A percentile compares a stretch with the other conserved stretches of the same genome.
Conservation (phyloP, 2,329 filamentous ascomycete species). For the Fusarium odoratissimum region DNA sequence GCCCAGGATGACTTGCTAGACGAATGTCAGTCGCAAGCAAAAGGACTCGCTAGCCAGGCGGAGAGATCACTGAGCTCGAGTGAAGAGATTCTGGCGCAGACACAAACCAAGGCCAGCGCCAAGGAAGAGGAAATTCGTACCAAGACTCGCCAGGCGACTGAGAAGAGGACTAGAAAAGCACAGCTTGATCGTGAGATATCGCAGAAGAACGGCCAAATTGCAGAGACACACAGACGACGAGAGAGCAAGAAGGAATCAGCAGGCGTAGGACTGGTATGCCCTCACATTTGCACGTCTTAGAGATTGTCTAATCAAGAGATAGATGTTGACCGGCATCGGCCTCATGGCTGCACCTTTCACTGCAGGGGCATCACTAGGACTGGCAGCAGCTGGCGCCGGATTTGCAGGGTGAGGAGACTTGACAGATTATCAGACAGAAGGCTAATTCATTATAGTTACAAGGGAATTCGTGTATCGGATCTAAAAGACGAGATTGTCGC, state of each 20-base stretch:
- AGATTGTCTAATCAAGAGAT: background rate
- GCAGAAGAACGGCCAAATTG: background rate
- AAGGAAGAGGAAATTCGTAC: background rate
- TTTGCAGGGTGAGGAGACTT: background rate
- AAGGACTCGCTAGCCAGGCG: background rate
- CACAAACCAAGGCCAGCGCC: background rate
- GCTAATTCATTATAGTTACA: background rate
- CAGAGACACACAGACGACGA: background rate
- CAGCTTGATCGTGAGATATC: background rate
- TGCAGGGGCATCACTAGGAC: background rate
- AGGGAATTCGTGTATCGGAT: background rate
- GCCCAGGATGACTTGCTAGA: background rate
- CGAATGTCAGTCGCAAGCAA: background rate
- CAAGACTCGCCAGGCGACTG: background rate
- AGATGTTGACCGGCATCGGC: background rate
- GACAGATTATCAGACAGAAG: fast-evolving
- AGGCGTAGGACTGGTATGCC: background rate
- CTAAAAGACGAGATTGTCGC: background rate
- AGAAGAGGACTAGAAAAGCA: background rate
- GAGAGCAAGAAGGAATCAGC: background rate
- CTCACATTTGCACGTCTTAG: fast-evolving
- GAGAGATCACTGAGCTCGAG: background rate
- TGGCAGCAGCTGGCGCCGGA: background rate
- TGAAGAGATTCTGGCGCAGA: background rate
- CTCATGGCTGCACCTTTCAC: background rate